Evolutionary conservation across 2,329 filamentous ascomycete species (phyloP), one percentile per base, ranked within the genome.

Genomic region (Cryphonectria radicalis): DNA sequence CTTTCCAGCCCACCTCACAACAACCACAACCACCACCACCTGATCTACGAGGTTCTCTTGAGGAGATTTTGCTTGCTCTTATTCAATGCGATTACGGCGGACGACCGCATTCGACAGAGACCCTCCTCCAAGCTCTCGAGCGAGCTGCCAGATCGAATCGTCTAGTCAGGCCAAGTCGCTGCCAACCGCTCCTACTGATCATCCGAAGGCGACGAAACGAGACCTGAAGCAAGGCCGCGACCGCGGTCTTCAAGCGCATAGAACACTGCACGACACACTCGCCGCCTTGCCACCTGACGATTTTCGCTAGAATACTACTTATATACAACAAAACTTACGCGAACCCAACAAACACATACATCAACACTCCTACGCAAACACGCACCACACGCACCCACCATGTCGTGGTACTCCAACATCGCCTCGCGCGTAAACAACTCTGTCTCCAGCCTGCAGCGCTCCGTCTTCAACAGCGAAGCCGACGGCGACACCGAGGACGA

Each of bases 401-500:
- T 94, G 91, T 87, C 92, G 77, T 97, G 95, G 87, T 92, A 97
- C 83, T 92, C 91, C 77, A 93, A 91, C 79, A 87, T 91, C 78
- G 88, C 89, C 70, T 90, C 89, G 63, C 88, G 89, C 77, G 89
- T 92, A 79, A 89, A 87, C 75, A 87, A 89, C 76, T 86, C 91
- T 68, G 88, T 89, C 77, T 91, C 91, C 73, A 90, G 93, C 73
- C 89, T 95, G 74, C 69, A 71, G 37, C 71, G 71, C 19, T 66
- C 64, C 17, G 66, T 73, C 55, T 89, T 93, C 69, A 83, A 87
- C 75, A 84, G 85, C 79, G 90, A 92, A 75, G 84, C 86, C 76
- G 90, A 92, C 80, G 91, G 91, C 81, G 90, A 92, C 78, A 91
- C 90, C 74, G 88, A 97, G 82, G 95, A 98, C 83, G 94, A 97